These are phyloP conservation scores for Tolypocladium album DNA, from an alignment of 2,329 filamentous ascomycete genomes.

Conservation along the genomic window DNA sequence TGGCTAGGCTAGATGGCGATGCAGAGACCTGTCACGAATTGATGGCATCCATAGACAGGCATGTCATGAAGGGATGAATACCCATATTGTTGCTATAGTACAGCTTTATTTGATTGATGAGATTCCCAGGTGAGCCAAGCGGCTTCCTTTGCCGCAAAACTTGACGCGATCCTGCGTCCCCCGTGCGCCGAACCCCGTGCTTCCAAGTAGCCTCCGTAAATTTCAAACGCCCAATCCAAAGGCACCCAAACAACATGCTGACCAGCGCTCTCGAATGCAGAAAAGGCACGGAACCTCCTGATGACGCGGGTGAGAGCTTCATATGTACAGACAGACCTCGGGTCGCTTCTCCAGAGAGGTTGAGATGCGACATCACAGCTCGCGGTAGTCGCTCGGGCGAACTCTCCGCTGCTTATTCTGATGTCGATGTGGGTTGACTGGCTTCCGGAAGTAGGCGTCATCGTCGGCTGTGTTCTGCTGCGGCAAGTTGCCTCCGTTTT, in stretches of 20 bases:
- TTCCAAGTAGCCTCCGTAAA: not conserved
- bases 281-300: not conserved
- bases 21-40: not conserved
- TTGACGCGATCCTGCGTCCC: not conserved
- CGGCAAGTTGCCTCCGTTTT: slow-evolving; percentile 27
- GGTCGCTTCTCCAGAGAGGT: not conserved
- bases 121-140: no score
- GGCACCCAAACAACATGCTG: not conserved
- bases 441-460: slow-evolving; percentile 89
- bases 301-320: not conserved
- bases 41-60: not conserved
- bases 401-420: slow-evolving; percentile 70
- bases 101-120: not conserved
- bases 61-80: slow-evolving; percentile 1
- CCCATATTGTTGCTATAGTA: not conserved
- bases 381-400: slow-evolving; percentile 82
- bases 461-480: slow-evolving; percentile 57
- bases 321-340: not conserved
- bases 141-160: not conserved
- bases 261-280: not conserved
- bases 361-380: slow-evolving; percentile 43
- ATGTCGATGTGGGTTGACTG: slow-evolving; percentile 87
- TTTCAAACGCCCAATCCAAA: not conserved
- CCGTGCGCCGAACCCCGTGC: not conserved
- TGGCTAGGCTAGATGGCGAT: not conserved